Evolutionary conservation across 257 asterid genomes (phyloP), one percentile per base, ranked within the genome.

Genomic region (Thymus quinquecostatus): DNA sequence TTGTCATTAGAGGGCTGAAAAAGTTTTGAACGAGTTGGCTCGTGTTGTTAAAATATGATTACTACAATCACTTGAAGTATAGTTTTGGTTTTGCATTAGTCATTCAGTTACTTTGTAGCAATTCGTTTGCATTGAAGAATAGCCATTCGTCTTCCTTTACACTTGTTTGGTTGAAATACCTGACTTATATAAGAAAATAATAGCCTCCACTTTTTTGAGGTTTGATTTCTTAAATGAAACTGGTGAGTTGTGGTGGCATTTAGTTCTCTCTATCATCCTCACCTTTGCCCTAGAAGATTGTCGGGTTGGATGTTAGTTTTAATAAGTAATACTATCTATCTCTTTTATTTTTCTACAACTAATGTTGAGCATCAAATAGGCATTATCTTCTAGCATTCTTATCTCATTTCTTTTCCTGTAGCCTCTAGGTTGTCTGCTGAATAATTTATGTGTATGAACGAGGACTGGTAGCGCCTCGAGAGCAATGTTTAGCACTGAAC

Each of bases 401-500:
- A 68, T 30, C 13, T 61, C 49, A 10, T 44, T n/a, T 49, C 1
- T 33, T 77, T 57, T 61, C 60, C 34, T 57, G 6, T 36, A 53
- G 59, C 51, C 69, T 57, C 11, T 57, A 51, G 68, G 63, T 62
- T 36, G 55, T 62, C 11, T 33, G n/a, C 70, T 43, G 33, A 76
- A 76, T 70, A 77, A 64, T 40, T 51, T 36, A 29, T 66, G 44
- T 58, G 27, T 21, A 1, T 56, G 63, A 33, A 60, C 47, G 55
- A 45, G 69, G 43, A 45, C 43, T 7, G 11, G 69, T 40, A 69
- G 68, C 28, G 44, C 59, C 44, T 57, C 54, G 13, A 63, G 14
- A 47, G 21, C 43, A 33, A 72, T 49, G 60, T 58, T 66, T 48
- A 51, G 66, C 33, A 29, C 44, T 38, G 44, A 67, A 60, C 54